Evolutionary conservation across 1,139 yeast species (phyloP), one percentile per base, ranked within the genome.

Genomic region (Suhomyces panamericanus): DNA sequence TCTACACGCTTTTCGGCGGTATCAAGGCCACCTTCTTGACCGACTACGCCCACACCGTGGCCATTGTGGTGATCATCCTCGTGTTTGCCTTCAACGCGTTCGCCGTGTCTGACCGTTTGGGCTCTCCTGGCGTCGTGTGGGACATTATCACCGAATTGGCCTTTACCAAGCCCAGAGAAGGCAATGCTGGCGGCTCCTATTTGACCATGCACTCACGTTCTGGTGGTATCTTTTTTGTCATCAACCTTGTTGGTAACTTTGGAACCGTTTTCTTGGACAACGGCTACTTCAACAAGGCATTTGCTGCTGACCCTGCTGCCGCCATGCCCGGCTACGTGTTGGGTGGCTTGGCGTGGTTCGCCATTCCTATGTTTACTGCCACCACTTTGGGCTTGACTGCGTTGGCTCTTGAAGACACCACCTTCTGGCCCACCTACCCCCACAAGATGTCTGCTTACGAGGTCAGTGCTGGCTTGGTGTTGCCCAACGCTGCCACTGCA

Each of bases 281-380:
- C 56, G 96, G 96, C 34, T 90, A 89, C 67, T 89, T 91, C 83
- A 86, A 87, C 67, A 86, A 87, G 67, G 96, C 96, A 6, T 86
- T 89, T 63, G 91, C 95, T 38, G 87, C 96, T 11, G 75, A 83
- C 51, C 95, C 96, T 14, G 85, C 81, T 3, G 83, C 95, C 32
- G 88, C 95, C 27, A 73, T 89, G 57, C 93, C 95, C n/a, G 96
- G 96, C 14, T 89, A 90, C 63, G 82, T 88, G 29, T 67, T 87
- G 53, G 96, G 96, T 46, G 96, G 96, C n/a, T 63, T 89, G 43
- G 84, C 93, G 0, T 90, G 96, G 96, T 85, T 87, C 61, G 93
- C 95, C 9, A 83, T 89, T 52, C 96, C 96, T 32, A 85, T 85
- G 70, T 76, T 87, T 44, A 77, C 83, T 38, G 86, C 96, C 14